Conservation (phyloP, 495 filamentous ascomycete genomes). For the Xylaria palmicola region DNA sequence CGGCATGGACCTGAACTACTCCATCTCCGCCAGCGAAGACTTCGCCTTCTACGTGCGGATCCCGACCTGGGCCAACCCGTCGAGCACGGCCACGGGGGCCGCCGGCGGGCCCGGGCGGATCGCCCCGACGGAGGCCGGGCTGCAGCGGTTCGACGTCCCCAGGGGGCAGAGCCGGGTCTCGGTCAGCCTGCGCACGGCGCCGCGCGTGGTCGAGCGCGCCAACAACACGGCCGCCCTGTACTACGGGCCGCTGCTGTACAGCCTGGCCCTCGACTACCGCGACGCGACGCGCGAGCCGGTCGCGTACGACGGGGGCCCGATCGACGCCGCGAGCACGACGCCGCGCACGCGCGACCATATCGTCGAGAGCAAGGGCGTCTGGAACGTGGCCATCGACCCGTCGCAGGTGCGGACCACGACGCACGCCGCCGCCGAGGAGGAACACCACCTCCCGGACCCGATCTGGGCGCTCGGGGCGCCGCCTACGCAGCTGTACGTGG, state of each 20-base stretch:
- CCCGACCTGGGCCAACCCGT: slow-evolving; percentile 44
- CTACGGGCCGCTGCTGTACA: slow-evolving; percentile 56
- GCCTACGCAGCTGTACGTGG: slow-evolving; percentile 48
- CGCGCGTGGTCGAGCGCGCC: slow-evolving; percentile 40
- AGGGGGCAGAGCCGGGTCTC: slow-evolving; percentile 32
- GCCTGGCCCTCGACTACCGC: slow-evolving; percentile 42
- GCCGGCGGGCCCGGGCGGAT: slow-evolving; percentile 2
- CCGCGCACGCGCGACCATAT: slow-evolving; percentile 28
- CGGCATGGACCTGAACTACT: slow-evolving; percentile 46
- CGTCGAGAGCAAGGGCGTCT: slow-evolving; percentile 37
- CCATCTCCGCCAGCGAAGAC: slow-evolving; percentile 37
- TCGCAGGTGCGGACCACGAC: slow-evolving; percentile 28
- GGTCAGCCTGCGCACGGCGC: slow-evolving; percentile 30
- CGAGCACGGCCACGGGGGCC: slow-evolving; percentile 25
- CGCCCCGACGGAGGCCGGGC: slow-evolving; percentile 29
- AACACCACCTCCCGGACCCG: slow-evolving; percentile 46
- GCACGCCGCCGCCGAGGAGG: slow-evolving; percentile 7
- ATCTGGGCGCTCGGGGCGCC: slow-evolving; percentile 49
- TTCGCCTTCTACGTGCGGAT: slow-evolving; percentile 55
- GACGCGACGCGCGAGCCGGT: slow-evolving; percentile 20
- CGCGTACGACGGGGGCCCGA: slow-evolving; percentile 12
- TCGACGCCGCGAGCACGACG: slow-evolving; percentile 23
- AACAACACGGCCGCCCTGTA: slow-evolving; percentile 58
- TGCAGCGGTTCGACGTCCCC: slow-evolving; percentile 38
- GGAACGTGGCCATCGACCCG: slow-evolving; percentile 54